A percentile compares a stretch with the other conserved stretches of the same genome.
phyloP scores from a whole-genome alignment of 2,329 filamentous ascomycete genomes.

The Ceratocystis papillata region DNA sequence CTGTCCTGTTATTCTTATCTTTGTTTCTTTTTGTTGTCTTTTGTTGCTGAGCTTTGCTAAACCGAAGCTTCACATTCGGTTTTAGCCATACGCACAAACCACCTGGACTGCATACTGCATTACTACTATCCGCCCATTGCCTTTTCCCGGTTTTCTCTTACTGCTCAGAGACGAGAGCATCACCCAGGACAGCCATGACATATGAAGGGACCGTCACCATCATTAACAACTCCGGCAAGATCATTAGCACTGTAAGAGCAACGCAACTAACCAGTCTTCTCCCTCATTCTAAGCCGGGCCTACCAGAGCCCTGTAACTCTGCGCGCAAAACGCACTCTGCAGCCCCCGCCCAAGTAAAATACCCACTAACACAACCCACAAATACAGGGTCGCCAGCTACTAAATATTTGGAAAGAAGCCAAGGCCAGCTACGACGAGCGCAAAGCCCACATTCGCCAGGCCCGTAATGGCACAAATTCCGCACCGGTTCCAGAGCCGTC shows the following conservation, averaged over 20 bases:
- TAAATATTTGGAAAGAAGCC: constrained; percentile 86
- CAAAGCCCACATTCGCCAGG: constrained; percentile 68
- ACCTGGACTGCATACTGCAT: neutral
- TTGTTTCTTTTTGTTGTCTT: neutral
- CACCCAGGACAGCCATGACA: constrained; percentile 31
- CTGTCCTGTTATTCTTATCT: neutral
- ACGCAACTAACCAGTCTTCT: neutral
- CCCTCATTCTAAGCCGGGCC: neutral
- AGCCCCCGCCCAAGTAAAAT: too few species aligned
- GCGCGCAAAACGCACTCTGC: too few species aligned
- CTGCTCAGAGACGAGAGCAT: constrained; percentile 10
- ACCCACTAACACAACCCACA: constrained; percentile 12
- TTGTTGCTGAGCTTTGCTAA: neutral
- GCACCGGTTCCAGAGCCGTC: constrained; percentile 16
- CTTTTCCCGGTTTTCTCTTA: neutral
- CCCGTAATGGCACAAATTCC: constrained; percentile 33
- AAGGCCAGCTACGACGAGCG: constrained; percentile 78
- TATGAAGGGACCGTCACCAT: constrained; percentile 69
- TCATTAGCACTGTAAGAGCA: constrained; percentile 67
- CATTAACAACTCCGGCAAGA: constrained; percentile 81
- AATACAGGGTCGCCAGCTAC: constrained; percentile 70
- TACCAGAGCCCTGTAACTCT: neutral
- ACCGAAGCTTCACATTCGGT: neutral
- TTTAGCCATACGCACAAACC: neutral
- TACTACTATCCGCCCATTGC: neutral